Evolutionary conservation across 2,329 filamentous ascomycete species (phyloP).

Genomic region (Aquanectria penicillioides): DNA sequence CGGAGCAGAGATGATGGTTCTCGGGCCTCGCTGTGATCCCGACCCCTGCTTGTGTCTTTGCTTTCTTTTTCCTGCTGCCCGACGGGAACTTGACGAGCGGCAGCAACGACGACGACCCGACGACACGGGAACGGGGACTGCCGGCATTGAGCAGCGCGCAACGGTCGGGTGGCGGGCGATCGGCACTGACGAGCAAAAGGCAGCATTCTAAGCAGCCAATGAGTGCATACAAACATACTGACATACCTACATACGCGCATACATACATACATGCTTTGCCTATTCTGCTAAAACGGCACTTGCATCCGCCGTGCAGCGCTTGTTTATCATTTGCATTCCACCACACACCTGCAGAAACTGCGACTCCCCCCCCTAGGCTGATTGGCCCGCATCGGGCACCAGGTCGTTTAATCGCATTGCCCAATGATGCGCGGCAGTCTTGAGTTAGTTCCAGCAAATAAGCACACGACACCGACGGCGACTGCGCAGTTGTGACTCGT

Average conservation of each 20-base stretch:
- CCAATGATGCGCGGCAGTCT: no score
- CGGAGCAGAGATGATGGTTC: constrained; percentile 6
- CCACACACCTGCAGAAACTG: neutral
- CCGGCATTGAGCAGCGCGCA: neutral
- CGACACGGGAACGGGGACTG: neutral
- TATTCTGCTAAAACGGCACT: no score
- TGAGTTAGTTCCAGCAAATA: neutral
- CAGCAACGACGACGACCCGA: constrained; percentile 1
- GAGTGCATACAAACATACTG: neutral
- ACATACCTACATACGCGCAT: neutral
- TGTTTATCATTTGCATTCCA: neutral
- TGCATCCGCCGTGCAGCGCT: no score
- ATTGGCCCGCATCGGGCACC: constrained; percentile 13
- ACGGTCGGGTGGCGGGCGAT: neutral
- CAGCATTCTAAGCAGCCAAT: neutral
- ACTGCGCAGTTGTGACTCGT: neutral
- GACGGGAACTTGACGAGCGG: neutral
- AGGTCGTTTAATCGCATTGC: no score
- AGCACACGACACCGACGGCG: neutral
- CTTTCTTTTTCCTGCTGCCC: constrained; percentile 18
- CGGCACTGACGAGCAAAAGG: no score
- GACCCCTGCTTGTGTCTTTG: neutral
- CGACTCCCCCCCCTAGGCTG: neutral
- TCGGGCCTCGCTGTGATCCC: constrained; percentile 11
- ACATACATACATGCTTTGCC: no score